Evolutionary conservation across 495 filamentous ascomycete species (phyloP).

Genomic region (Podospora didyma): DNA sequence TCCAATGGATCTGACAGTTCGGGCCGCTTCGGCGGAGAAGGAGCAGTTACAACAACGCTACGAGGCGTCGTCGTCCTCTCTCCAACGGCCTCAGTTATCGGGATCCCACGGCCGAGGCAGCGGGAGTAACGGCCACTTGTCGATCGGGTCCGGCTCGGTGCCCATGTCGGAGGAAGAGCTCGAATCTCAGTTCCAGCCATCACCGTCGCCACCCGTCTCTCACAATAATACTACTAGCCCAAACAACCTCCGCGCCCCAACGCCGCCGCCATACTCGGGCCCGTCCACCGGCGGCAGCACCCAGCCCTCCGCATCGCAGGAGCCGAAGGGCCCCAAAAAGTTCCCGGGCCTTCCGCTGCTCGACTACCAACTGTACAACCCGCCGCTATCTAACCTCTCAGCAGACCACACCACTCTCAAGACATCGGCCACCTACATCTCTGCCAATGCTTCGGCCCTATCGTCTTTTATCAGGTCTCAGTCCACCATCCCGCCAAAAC

Average conservation of each 20-base stretch:
- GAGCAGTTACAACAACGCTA: constrained; percentile 1
- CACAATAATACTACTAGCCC: too few species aligned
- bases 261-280: constrained; percentile 45
- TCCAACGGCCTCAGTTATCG: not conserved
- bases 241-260: constrained; percentile 6
- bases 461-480: constrained; percentile 41
- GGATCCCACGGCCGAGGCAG: not conserved
- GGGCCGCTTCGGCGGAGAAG: not conserved
- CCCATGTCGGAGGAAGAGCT: constrained; percentile 20
- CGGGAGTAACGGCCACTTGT: not conserved
- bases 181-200: constrained; percentile 2
- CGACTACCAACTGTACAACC: constrained; percentile 48
- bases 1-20: too few species aligned
- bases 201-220: not conserved
- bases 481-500: constrained; percentile 49
- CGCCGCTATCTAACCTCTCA: constrained; percentile 43
- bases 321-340: constrained; percentile 25
- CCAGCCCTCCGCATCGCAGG: constrained; percentile 18
- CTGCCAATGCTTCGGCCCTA: constrained; percentile 36
- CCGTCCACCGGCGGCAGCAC: constrained; percentile 30
- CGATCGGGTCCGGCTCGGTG: constrained; percentile 17
- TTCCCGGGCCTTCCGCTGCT: constrained; percentile 46
- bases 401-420: constrained; percentile 43
- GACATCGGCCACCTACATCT: constrained; percentile 37
- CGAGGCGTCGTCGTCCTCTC: not conserved